These are phyloP conservation scores for Alternaria viburni DNA, from an alignment of 2,329 filamentous ascomycete species.

Conservation along the genomic window DNA sequence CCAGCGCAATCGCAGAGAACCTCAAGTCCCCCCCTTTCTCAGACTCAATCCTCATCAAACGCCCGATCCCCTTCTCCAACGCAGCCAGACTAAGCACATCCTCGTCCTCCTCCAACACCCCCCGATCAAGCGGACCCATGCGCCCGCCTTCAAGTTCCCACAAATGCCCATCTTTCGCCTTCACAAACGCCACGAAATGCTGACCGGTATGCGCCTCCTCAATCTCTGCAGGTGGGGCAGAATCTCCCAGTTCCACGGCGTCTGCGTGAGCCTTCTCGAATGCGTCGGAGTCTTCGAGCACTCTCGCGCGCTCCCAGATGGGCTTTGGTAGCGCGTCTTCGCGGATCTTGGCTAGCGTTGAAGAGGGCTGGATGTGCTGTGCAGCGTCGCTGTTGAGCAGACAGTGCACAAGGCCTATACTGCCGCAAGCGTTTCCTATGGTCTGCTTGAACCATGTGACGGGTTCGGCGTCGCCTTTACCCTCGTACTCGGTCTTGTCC, in stretches of 20 bases:
- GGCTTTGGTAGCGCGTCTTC: constrained; percentile 53
- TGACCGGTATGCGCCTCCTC: constrained; percentile 43
- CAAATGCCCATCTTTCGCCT: constrained; percentile 53
- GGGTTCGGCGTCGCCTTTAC: constrained; percentile 57
- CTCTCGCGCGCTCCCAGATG: constrained; percentile 55
- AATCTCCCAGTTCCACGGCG: constrained; percentile 52
- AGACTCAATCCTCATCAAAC: constrained; percentile 45
- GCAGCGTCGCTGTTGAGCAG: constrained; percentile 58
- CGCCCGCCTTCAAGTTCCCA: constrained; percentile 56
- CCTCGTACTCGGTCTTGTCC: constrained; percentile 52
- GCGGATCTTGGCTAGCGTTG: constrained; percentile 55
- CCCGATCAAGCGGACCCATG: constrained; percentile 55
- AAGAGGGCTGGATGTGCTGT: constrained; percentile 52
- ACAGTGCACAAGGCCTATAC: constrained; percentile 64
- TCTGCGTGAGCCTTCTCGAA: constrained; percentile 54
- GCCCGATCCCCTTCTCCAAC: constrained; percentile 50
- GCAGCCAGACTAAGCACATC: constrained; percentile 54
- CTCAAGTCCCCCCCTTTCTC: constrained; percentile 49
- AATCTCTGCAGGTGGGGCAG: constrained; percentile 35
- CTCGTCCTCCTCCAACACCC: constrained; percentile 48
- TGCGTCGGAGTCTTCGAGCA: constrained; percentile 57
- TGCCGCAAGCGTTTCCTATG: constrained; percentile 64
- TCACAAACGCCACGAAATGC: constrained; percentile 58
- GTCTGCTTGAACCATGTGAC: constrained; percentile 67
- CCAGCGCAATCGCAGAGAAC: constrained; percentile 55